Conservation (phyloP, 805 yeast species). For the Wickerhamomyces sydowiorum region DNA sequence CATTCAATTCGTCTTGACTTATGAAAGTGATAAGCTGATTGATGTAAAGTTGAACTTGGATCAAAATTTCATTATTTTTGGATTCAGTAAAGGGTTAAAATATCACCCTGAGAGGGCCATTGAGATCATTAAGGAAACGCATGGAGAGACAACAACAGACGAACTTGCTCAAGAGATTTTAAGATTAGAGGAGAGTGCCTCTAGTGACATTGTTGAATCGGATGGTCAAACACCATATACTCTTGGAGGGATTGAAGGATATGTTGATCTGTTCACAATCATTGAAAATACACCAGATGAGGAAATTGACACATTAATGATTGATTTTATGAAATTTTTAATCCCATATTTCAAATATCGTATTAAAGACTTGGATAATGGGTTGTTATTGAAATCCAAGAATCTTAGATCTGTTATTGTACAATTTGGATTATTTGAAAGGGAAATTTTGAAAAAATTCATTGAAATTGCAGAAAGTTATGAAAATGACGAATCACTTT, state of each 20-base stretch:
- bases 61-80: constrained; percentile 28
- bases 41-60: constrained; percentile 23
- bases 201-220: constrained; percentile 17
- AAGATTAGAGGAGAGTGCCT: constrained; percentile 12
- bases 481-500: constrained; percentile 6
- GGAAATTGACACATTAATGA: constrained; percentile 13
- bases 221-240: constrained; percentile 17
- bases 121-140: constrained; percentile 12
- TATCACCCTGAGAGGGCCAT: constrained; percentile 15
- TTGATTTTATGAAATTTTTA: constrained; percentile 15
- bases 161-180: constrained; percentile 11
- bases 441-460: constrained; percentile 7
- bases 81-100: constrained; percentile 20
- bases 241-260: constrained; percentile 7
- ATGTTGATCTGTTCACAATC: constrained; percentile 9
- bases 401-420: constrained; percentile 9
- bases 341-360: constrained; percentile 10
- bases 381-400: constrained; percentile 1
- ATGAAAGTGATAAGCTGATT: constrained; percentile 10
- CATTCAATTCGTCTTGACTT: constrained; percentile 30
- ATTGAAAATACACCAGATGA: constrained; percentile 13
- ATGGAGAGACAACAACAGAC: constrained; percentile 4
- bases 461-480: background rate
- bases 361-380: constrained; percentile 1
- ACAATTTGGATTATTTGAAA: constrained; percentile 14